Conservation (phyloP, 108 stramenopile species). For the Skeletonema grethae region DNA sequence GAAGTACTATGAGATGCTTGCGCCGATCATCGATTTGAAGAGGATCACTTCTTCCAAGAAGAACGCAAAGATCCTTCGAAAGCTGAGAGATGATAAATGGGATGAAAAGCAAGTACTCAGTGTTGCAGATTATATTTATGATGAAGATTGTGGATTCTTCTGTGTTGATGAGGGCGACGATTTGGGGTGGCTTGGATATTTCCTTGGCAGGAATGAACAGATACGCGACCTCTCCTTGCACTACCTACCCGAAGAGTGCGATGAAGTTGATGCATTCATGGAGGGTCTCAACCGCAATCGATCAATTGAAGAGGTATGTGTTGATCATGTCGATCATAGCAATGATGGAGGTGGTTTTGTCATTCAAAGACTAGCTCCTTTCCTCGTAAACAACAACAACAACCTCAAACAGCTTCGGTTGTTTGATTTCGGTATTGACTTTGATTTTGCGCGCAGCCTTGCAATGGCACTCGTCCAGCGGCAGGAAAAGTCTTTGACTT, state of each 20-base stretch:
- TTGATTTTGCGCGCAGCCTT: background rate
- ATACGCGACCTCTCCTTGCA: background rate
- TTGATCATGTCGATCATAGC: background rate
- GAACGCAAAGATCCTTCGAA: constrained; percentile 1
- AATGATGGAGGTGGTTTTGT: background rate
- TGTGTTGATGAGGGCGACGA: background rate
- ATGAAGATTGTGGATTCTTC: background rate
- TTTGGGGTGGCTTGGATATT: constrained; percentile 2
- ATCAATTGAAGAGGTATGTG: background rate
- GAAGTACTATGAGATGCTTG: constrained; percentile 3
- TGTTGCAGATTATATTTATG: background rate
- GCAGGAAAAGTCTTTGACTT: background rate
- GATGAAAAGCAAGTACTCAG: background rate
- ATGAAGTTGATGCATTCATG: background rate
- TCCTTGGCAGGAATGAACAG: background rate
- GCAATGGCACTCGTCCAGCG: background rate
- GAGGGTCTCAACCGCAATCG: background rate
- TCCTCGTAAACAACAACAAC: background rate
- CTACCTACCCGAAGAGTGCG: background rate
- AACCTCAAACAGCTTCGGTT: background rate
- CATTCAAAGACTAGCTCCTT: background rate
- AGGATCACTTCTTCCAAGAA: background rate
- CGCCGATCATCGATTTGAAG: background rate
- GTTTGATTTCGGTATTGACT: background rate
- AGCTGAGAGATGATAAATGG: background rate